A percentile compares a stretch with the other conserved stretches of the same genome.
These are phyloP conservation scores for Penicillium thymicola DNA, from an alignment of 2,329 filamentous ascomycete species.

Conservation along the genomic window DNA sequence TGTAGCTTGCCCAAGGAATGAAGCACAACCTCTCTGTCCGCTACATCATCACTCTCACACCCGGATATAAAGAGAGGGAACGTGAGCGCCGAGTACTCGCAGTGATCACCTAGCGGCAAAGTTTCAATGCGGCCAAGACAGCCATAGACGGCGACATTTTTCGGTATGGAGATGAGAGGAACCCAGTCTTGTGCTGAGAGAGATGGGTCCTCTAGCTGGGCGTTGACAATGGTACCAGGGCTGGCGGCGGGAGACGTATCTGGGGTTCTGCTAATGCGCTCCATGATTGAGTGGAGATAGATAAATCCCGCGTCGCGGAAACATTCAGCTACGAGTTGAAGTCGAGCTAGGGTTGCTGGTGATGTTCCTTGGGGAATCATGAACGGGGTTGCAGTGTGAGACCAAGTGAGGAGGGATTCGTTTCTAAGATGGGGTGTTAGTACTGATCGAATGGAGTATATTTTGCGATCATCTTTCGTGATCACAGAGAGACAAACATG, in stretches of 20 bases:
- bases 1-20: slow-evolving; percentile 29
- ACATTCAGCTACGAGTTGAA: slow-evolving; percentile 37
- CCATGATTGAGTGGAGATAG: slow-evolving; percentile 37
- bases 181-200: slow-evolving; percentile 3
- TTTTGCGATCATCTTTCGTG: too few species aligned
- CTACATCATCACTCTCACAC: slow-evolving; percentile 27
- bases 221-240: background rate
- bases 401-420: slow-evolving; percentile 32
- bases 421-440: slow-evolving; percentile 24
- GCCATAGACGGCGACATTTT: slow-evolving; percentile 26
- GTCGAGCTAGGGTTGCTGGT: slow-evolving; percentile 26
- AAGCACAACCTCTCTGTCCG: slow-evolving; percentile 26
- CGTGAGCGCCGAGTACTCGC: slow-evolving; percentile 38
- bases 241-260: background rate
- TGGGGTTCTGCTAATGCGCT: slow-evolving; percentile 22
- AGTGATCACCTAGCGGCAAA: slow-evolving; percentile 31
- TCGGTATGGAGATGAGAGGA: slow-evolving; percentile 27
- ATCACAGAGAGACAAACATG: slow-evolving; percentile 24
- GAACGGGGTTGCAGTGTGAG: slow-evolving; percentile 25
- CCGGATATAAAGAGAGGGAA: slow-evolving; percentile 39
- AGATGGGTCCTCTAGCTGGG: background rate
- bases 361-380: slow-evolving; percentile 34
- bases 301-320: slow-evolving; percentile 39
- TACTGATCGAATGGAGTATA: background rate
- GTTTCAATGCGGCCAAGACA: slow-evolving; percentile 27